Evolutionary conservation across 176 grass and related monocot species (phyloP).

Genomic region (Musa troglodytarum): DNA sequence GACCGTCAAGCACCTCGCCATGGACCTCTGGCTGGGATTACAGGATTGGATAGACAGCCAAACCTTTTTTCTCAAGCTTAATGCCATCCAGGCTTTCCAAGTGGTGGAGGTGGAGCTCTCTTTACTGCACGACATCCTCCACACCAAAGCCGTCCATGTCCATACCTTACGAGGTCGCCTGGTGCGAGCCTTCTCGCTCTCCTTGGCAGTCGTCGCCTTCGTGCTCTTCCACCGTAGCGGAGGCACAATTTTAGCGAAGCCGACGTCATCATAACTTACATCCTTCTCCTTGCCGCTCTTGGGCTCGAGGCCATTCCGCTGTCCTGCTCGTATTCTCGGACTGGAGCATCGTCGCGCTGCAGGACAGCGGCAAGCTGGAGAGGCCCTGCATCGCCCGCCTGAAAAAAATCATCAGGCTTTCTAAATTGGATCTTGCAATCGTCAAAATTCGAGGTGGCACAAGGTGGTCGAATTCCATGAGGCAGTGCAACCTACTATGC

Average conservation of each 20-base stretch:
- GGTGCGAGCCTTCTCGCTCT: conserved; percentile 3
- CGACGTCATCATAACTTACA: conserved; percentile 32
- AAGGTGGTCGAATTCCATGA: conserved; percentile 38
- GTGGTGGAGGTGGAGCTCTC: conserved; percentile 40
- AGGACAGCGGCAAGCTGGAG: not conserved
- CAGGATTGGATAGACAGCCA: not conserved
- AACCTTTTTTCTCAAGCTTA: not conserved
- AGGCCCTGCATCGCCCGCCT: not conserved
- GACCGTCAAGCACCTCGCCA: conserved; percentile 6
- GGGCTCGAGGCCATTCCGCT: conserved; percentile 21
- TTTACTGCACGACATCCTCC: conserved; percentile 28
- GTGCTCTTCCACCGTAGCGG: not conserved
- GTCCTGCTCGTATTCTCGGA: conserved; percentile 23
- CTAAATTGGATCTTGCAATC: not conserved
- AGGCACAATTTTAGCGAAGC: not conserved
- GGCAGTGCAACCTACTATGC: conserved; percentile 21
- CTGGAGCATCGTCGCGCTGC: conserved; percentile 13
- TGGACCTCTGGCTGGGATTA: conserved; percentile 20
- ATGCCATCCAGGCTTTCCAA: not conserved
- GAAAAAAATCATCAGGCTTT: not conserved
- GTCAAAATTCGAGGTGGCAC: not conserved
- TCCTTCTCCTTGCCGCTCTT: conserved; percentile 27
- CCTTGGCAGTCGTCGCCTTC: not conserved
- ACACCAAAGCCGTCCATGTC: conserved; percentile 28
- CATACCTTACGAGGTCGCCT: not conserved